Base-by-base conservation (phyloP, 1,284 basidiomycete genomes). In the Ustilago cynodontis region DNA sequence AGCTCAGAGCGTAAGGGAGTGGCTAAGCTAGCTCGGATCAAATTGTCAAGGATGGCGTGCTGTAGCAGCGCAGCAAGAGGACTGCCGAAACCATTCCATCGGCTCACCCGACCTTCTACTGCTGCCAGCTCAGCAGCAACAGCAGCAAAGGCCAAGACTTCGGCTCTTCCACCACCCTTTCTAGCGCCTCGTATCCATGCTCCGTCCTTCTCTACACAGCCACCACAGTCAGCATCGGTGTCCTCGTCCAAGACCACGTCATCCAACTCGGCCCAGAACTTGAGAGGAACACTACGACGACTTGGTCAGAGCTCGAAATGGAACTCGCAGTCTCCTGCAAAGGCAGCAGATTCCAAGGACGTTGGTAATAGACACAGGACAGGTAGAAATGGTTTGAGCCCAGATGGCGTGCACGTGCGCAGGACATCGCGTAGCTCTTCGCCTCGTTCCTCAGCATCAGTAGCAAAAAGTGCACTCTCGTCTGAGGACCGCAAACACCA, bases 201-300 rank as follows among this genome's bases (percentile, higher is more conserved):
- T n/a, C 64, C 53, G 10, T 28, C 60, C 2, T 39, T 72, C 43
- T 64, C 49, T 5, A 35, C 54, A 8, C 57, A 52, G 14, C 37
- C 57, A 41, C 3, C 51, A 35, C 33, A 33, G 24, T 39, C 39
- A 24, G 64, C 57, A 0, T 16, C 49, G 5, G 47, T 35, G 10
- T 18, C 60, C 10, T 13, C 26, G 16, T 53, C 57, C 7, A 59
- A 64, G 39, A 43, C 10, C 9, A n/a, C 60, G 13, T 16, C 56
- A 6, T 8, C 22, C 1, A 72, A 57, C 53, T 54, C 70, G 9
- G 70, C 70, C 0, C 59, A 64, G n/a, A 67, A 72, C 20, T 24
- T 67, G 31, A 63, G 41, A 49, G 70, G 57, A 11, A 41, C 60
- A 6, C 61, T 72, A 24, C 39, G 65, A 43, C 31, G 70, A 37